Base-by-base conservation (phyloP, 148 eudicot genomes). In the Heliamphora exappendiculata region DNA sequence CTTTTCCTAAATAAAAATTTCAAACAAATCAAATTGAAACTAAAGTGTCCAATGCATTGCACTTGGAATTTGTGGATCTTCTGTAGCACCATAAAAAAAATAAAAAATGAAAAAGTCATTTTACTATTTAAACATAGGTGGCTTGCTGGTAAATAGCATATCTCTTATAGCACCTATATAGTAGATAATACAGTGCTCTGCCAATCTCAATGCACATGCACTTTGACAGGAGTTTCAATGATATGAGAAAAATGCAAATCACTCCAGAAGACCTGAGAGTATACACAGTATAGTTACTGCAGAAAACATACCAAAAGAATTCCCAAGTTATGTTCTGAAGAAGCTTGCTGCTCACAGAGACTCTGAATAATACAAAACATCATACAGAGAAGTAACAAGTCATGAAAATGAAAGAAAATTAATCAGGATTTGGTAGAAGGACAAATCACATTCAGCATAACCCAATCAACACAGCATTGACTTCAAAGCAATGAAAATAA, bases 311-410 rank as follows among this genome's bases (percentile, higher is more conserved):
- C 98, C 94, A 93, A 78, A 45, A 93, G 85, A 42, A 95, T 81
- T 79, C 99, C 99, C 84, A 95, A 82, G 78, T 95, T 95, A 19
- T 89, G 87, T 79, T 95, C 97, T 51, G 91, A 84, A 70, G 45
- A 81, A 77, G 84, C 72, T 75, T 87, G 91, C 79, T 73, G 63
- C 70, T 89, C 89, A 17, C 75, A 86, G 49, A 87, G 84, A 78
- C 82, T 86, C 97, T 92, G 93, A 44, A 79, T 26, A 75, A 63
- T 41, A 65, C 68, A 66, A 41, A n/a, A 17, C 31, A 78, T 31
- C 58, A 68, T 47, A 80, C n/a, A 76, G 11, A 72, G 55, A 73
- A 78, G 45, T 14, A 26, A 20, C 26, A 31, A 62, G 64, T 37
- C n/a, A 51, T 39, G 16, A 78, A 76, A 50, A 17, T 45, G 26